Evolutionary conservation across 257 asterid species (phyloP).

Genomic region (Solanum sparsipilum): DNA sequence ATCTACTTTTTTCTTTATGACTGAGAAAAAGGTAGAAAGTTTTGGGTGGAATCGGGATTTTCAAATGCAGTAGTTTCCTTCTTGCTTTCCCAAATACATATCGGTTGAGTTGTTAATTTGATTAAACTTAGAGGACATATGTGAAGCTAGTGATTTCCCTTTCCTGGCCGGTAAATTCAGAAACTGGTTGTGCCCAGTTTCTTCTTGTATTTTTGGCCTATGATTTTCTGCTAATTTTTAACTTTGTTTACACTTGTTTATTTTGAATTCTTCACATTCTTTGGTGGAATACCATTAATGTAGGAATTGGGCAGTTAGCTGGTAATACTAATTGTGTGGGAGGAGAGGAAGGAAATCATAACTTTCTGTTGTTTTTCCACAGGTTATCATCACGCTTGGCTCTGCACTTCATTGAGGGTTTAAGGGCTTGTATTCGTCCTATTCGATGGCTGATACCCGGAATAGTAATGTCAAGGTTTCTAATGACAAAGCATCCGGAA

Average conservation of each 20-base stretch:
- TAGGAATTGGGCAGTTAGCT: background rate
- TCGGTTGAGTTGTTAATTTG: background rate
- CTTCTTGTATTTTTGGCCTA: background rate
- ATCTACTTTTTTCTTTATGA: background rate
- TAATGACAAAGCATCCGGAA: slow-evolving; percentile 26
- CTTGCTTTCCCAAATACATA: background rate
- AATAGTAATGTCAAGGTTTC: slow-evolving; percentile 14
- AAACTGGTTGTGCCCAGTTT: background rate
- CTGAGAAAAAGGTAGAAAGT: background rate
- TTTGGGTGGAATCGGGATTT: background rate
- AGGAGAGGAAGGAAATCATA: background rate
- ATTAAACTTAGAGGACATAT: background rate
- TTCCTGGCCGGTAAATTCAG: background rate
- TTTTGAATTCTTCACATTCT: background rate
- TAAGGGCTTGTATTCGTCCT: background rate
- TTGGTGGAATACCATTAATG: background rate
- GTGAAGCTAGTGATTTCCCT: background rate
- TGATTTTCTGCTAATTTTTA: background rate
- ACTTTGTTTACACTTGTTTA: background rate
- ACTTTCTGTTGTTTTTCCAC: background rate
- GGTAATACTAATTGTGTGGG: background rate
- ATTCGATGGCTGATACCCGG: slow-evolving; percentile 33
- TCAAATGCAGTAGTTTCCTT: background rate
- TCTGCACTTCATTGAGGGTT: background rate
- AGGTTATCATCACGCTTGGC: background rate